Percentiles rank a stretch among this genome's conserved stretches.
These are phyloP conservation scores for Penicillium waksmanii DNA, from an alignment of 495 filamentous ascomycete species.

Conservation along the genomic window DNA sequence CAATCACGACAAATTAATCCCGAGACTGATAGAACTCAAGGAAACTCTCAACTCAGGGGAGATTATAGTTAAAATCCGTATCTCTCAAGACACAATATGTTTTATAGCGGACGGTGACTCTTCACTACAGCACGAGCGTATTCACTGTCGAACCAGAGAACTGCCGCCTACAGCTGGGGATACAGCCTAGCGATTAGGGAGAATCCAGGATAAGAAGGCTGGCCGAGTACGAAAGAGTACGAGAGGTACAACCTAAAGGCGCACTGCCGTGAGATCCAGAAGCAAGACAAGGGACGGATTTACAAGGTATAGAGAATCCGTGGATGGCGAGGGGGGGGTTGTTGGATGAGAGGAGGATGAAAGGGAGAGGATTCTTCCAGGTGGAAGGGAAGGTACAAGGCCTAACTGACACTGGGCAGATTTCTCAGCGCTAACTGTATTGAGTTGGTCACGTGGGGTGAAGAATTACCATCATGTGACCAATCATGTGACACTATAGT, in stretches of 20 bases:
- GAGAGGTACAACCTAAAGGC: conserved; percentile 36
- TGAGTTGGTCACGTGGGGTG: not conserved
- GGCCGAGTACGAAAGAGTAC: conserved; percentile 24
- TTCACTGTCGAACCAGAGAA: conserved; percentile 37
- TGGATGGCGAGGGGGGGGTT: conserved; percentile 21
- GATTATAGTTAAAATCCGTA: conserved; percentile 11
- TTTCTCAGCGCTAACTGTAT: conserved; percentile 9
- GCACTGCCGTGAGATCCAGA: conserved; percentile 28
- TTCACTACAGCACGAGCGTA: conserved; percentile 51
- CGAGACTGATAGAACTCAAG: too few relatives aligned
- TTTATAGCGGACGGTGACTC: conserved; percentile 35
- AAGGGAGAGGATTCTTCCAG: conserved; percentile 19
- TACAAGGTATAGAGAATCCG: conserved; percentile 29
- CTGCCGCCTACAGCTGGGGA: conserved; percentile 52
- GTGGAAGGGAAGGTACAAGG: conserved; percentile 20
- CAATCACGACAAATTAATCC: too few relatives aligned
- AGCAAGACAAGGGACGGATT: conserved; percentile 30
- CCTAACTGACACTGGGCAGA: conserved; percentile 16
- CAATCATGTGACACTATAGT: not conserved
- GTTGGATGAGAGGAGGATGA: conserved; percentile 23
- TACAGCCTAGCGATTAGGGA: conserved; percentile 45
- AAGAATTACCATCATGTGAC: not conserved
- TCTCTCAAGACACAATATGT: conserved; percentile 4
- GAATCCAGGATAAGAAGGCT: conserved; percentile 10
- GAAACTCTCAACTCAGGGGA: not conserved